Evolutionary conservation across 192 early-diverging fungal species (phyloP), one percentile per base, ranked within the genome.

Genomic region (Coemansia sp.): DNA sequence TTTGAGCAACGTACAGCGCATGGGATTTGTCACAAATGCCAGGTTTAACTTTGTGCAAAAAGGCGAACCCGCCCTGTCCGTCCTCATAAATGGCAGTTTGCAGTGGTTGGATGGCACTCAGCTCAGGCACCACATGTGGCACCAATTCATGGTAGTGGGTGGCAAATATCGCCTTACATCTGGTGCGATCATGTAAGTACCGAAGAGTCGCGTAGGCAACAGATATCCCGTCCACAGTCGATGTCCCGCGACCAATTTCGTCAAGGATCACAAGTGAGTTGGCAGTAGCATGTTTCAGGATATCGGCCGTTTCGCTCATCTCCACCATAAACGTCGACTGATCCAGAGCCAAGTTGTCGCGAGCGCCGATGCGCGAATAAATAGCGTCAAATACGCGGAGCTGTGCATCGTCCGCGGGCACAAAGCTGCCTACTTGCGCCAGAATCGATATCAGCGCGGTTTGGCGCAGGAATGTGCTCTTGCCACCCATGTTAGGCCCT

Each of bases 261-360:
- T 98, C 96, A 62, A 98, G 91, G 63, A 98, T 88, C 0, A 98
- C 90, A 51, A 98, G 75, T 41, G 89, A 89, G 6, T 75, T 62
- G 9, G 82, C 73, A 2, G 88, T 91, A 9, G 87, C 88, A 46
- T 91, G 86, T 44, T 87, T 75, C 51, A 98, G 77, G 62, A 98
- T 94, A 48, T 87, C 89, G 1, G 94, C 87, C 0, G 90, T 90
- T 74, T 98, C 96, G 32, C 78, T 74, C 94, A 96, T 95, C 73
- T 98, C 96, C 1, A 87, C 74, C 87, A 94, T 93, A 77, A 96
- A 98, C 2, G 93, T 89, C 5, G 92, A 94, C 44, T 88, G 84
- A 12, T 89, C 86, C 3, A 85, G 69, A 21, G 91, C 87, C 19
- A 90, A 67, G 41, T 80, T 86, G 66, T 92, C 85, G 62, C 92